Evolutionary conservation across 108 stramenopile genomes (phyloP), one percentile per base, ranked within the genome.

Genomic region (Phaeodactylum tricornutum): DNA sequence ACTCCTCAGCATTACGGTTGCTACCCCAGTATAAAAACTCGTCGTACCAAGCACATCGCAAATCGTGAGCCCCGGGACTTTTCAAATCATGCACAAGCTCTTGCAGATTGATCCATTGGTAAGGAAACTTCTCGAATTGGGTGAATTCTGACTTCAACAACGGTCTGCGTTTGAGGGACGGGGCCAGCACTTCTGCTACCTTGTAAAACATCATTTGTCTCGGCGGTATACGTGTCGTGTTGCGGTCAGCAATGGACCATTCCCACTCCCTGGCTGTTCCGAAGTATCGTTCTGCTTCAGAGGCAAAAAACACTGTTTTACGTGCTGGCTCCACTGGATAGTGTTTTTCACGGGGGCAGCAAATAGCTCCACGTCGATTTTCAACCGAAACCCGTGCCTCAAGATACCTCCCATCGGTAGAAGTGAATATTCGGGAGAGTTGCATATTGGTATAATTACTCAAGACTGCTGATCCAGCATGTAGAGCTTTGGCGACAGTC

Each of bases 31-130:
- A 53, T 7, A 71, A 27, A 35, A 82, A 77, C 46, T 86, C 84
- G 47, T 86, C 74, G 39, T 77, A 81, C 78, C 81, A 77, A 64
- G 77, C 73, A 37, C 84, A 86, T 17, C 80, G 80, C 17, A 76
- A 74, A 33, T 59, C 45, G 12, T 47, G 66, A 19, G 55, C 72
- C 35, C 48, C 69, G 40, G 48, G 57, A 30, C 47, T 47, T 33
- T 56, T 57, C 31, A 63, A 66, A 43, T 77, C 66, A 33, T 86
- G 77, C 25, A 86, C 50, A 50, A 86, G 29, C 50, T 76, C 61
- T 17, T 51, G 47, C 0, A 67, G 45, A 16, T 58, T 43, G 11
- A 76, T 25, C 48, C 68, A 76, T 21, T 61, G 55, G 30, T 57
- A 72, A n/a, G 71, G 71, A 44, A 72, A 76, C 11, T 46, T 42